phyloP scores from a whole-genome alignment of 371 early-diverging fungal species.

The Apophysomyces trapeziformis region DNA sequence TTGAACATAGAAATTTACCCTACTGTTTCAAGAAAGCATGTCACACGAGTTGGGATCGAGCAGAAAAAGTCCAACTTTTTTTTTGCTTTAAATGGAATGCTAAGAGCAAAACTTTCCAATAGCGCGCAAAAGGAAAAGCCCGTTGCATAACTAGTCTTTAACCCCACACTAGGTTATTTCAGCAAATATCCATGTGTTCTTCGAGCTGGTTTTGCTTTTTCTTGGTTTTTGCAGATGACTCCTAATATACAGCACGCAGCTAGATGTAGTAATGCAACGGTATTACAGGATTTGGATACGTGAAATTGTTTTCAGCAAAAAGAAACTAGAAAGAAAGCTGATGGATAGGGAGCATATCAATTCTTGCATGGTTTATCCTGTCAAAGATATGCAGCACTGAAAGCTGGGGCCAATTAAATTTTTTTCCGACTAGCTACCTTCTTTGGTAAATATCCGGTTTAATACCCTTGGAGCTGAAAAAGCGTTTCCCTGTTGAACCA shows the following conservation, averaged over 20 bases:
- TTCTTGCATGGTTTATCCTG: background rate
- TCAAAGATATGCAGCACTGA: background rate
- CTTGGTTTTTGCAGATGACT: background rate
- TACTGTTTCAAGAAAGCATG: no score
- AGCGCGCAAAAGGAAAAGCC: background rate
- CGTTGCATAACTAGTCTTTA: background rate
- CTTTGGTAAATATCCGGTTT: constrained; percentile 6
- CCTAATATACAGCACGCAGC: background rate
- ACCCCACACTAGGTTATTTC: background rate
- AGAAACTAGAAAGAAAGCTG: background rate
- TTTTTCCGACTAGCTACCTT: constrained; percentile 2
- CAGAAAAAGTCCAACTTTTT: background rate
- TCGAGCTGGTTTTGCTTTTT: background rate
- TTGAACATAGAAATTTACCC: no score
- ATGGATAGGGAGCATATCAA: background rate
- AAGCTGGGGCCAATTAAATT: background rate
- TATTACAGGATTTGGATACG: no score
- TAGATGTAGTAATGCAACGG: no score
- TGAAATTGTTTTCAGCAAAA: background rate
- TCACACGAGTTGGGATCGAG: background rate
- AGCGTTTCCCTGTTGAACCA: constrained; percentile 12
- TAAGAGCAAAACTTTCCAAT: background rate
- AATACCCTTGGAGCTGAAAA: background rate
- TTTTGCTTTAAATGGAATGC: background rate
- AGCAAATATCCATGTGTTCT: background rate